Conservation (phyloP, 129 eudicot genomes). For the Cynara cardunculus region DNA sequence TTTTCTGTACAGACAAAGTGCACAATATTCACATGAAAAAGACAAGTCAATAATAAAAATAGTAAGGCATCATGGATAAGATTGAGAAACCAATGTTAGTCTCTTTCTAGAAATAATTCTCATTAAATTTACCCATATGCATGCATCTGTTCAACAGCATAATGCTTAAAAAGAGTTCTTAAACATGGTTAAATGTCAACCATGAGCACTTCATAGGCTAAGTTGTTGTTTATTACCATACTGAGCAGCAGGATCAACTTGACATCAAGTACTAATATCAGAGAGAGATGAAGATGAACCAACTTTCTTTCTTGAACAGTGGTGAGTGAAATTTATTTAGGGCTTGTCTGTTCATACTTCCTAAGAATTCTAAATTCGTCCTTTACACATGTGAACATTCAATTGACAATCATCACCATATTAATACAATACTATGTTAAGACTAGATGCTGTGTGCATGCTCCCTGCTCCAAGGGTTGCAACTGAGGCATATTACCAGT, state of each 20-base stretch:
- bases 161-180: background rate
- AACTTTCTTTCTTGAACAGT: slow-evolving; percentile 5
- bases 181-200: background rate
- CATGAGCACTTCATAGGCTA: background rate
- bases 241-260: background rate
- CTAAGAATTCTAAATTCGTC: background rate
- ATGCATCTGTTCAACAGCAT: background rate
- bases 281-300: background rate
- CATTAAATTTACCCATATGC: background rate
- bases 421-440: background rate
- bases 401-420: background rate
- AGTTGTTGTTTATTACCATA: background rate
- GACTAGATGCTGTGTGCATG: background rate
- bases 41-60: background rate
- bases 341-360: background rate
- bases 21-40: slow-evolving; percentile 2
- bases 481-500: background rate
- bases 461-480: background rate
- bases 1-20: slow-evolving; percentile 42
- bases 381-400: background rate
- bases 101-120: background rate
- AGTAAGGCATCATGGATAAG: background rate
- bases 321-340: background rate
- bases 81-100: background rate
- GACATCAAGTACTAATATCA: background rate